These are phyloP conservation scores for Ganoderma boninense DNA, from an alignment of 1,284 basidiomycete genomes.

Conservation along the genomic window DNA sequence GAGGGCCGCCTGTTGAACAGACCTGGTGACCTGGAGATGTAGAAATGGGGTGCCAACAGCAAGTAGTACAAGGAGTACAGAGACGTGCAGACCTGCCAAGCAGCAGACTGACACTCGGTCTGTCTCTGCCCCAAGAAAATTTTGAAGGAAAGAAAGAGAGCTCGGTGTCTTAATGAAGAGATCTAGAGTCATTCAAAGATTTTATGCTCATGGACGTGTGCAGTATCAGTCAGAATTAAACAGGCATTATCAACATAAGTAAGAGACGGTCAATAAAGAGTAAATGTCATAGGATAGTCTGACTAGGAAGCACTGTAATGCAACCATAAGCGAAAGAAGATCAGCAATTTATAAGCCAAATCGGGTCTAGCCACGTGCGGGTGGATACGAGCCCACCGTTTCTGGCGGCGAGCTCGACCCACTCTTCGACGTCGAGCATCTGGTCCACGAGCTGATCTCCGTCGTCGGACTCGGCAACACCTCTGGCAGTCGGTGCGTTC, in stretches of 20 bases:
- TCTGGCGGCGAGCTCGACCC: constrained; percentile 19
- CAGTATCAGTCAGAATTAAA: no score
- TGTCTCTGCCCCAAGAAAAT: no score
- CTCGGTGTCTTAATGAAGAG: no score
- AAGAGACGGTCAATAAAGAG: background rate
- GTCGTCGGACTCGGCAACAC: background rate
- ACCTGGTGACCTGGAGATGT: constrained; percentile 45
- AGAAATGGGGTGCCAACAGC: background rate
- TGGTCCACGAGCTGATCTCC: background rate
- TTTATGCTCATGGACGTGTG: no score
- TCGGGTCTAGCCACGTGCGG: constrained; percentile 25
- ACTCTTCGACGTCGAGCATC: constrained; percentile 19
- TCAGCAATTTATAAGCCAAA: background rate
- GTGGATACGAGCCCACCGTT: constrained; percentile 19
- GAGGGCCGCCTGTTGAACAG: constrained; percentile 66
- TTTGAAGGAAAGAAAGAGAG: no score
- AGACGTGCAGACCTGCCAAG: no score
- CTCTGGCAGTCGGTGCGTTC: background rate
- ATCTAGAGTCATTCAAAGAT: no score
- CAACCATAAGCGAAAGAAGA: background rate
- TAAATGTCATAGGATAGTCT: background rate
- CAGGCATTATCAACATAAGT: no score
- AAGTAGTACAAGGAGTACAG: no score
- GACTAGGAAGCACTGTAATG: background rate
- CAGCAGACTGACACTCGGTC: background rate